Conservation (phyloP, 768 basidiomycete species). For the Boletus rex-veris region DNA sequence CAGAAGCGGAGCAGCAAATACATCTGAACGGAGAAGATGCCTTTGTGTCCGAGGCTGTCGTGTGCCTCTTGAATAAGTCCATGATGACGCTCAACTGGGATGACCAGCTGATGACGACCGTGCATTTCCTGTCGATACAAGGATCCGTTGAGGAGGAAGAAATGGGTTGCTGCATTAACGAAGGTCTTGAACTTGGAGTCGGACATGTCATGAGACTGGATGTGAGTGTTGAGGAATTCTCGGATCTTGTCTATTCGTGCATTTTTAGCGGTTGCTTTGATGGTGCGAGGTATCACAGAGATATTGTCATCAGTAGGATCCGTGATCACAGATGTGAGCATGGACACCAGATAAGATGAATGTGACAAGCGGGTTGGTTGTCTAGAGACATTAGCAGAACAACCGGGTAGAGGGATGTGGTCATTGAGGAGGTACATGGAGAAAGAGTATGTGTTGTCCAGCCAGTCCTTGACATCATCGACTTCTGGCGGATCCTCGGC, state of each 20-base stretch:
- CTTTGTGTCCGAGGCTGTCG: neutral
- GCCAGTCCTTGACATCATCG: no score
- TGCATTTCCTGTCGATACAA: neutral
- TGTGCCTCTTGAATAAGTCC: neutral
- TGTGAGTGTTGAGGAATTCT: no score
- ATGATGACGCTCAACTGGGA: neutral
- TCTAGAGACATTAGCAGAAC: no score
- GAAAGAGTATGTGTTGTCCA: no score
- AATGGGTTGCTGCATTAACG: neutral
- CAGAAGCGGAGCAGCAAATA: neutral
- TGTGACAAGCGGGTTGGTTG: no score
- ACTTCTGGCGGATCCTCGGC: neutral
- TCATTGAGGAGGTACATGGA: neutral
- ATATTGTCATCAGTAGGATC: no score
- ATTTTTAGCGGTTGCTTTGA: no score
- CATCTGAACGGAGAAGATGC: neutral
- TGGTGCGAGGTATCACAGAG: no score
- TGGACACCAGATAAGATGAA: no score
- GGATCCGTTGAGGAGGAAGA: neutral
- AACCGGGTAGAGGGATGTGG: neutral
- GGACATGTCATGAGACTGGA: neutral
- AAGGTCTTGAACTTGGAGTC: neutral
- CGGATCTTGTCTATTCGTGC: no score
- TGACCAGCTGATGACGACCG: no score
- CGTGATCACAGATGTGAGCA: no score